Evolutionary conservation across 176 grass and related monocot species (phyloP), one percentile per base, ranked within the genome.

Genomic region (Echinochloa phyllopogon): DNA sequence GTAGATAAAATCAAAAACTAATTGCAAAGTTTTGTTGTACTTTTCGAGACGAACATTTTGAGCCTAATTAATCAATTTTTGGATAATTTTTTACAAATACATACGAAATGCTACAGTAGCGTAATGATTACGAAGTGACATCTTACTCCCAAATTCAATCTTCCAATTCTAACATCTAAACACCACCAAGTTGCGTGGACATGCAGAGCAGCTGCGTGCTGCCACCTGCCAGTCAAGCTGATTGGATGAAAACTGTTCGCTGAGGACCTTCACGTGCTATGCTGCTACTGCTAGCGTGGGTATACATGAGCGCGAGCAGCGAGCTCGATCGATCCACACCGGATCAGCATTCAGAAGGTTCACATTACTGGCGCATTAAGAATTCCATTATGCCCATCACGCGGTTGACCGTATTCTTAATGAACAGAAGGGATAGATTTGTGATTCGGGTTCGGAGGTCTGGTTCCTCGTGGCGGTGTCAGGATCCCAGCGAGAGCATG

Each of bases 201-300:
- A n/a, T n/a, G n/a, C n/a, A n/a, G n/a, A n/a, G n/a, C n/a, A n/a
- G 36, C 45, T 29, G 29, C 44, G 6, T 25, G 62, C 45, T 80
- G 77, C 23, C 47, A 67, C 47, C 45, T 80, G 77, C 23, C 47
- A 67, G 11, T 81, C 2, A 52, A 53, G 64, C 12, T 25, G 45
- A 67, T 23, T 17, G 48, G 64, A 81, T 20, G 63, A 27, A 42
- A 27, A 24, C 65, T 69, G 65, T 27, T 70, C 49, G 10, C 23
- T 18, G 65, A 69, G 49, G 37, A 20, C 65, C 21, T 55, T 69
- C 79, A 82, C 49, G 50, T 82, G 79, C 79, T 6, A 33, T 2
- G 3, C 50, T 41, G 64, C 33, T 16, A 29, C n/a, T 2, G 21
- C 29, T 6, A 17, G 21, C 62, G 64, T 44, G 33, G 20, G 20